Percentiles rank a stretch among this genome's conserved stretches.
Conservation (phyloP, 202 grass and related monocot species). For the Setaria italica region DNA sequence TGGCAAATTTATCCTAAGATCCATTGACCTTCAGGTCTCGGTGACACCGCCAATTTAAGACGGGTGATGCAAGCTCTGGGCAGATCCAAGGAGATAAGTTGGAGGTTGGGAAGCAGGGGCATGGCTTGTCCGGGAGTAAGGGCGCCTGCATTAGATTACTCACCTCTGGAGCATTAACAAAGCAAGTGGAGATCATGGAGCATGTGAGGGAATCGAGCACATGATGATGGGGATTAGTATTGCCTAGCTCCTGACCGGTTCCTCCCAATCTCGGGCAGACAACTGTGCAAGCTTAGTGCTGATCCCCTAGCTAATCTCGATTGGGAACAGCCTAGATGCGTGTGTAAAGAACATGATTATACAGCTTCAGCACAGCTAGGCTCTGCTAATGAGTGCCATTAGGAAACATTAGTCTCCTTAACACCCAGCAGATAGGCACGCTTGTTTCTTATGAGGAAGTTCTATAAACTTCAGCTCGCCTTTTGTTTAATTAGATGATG, state of each 20-base stretch:
- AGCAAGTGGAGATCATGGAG: constrained; percentile 45
- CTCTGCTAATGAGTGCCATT: constrained; percentile 34
- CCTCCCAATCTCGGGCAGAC: constrained; percentile 38
- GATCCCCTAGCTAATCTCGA: constrained; percentile 41
- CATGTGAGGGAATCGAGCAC: constrained; percentile 57
- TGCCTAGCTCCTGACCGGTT: background rate
- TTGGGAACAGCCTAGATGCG: constrained; percentile 49
- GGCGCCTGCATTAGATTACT: constrained; percentile 54
- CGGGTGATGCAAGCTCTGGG: constrained; percentile 38
- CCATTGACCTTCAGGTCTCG: constrained; percentile 30
- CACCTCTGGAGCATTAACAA: constrained; percentile 26
- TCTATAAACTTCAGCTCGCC: background rate
- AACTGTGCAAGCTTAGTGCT: constrained; percentile 40
- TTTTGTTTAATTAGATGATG: background rate
- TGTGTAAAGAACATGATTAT: constrained; percentile 51
- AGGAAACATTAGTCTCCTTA: constrained; percentile 41
- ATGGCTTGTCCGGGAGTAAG: constrained; percentile 64
- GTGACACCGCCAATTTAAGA: constrained; percentile 39
- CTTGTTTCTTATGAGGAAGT: background rate
- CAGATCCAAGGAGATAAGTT: constrained; percentile 60
- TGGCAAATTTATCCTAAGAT: background rate
- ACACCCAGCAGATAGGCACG: background rate
- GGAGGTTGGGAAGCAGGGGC: constrained; percentile 66
- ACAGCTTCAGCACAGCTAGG: constrained; percentile 49
- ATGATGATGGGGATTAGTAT: constrained; percentile 47